Evolutionary conservation across 805 yeast genomes (phyloP), one percentile per base, ranked within the genome.

Genomic region (Lachancea meyersii): DNA sequence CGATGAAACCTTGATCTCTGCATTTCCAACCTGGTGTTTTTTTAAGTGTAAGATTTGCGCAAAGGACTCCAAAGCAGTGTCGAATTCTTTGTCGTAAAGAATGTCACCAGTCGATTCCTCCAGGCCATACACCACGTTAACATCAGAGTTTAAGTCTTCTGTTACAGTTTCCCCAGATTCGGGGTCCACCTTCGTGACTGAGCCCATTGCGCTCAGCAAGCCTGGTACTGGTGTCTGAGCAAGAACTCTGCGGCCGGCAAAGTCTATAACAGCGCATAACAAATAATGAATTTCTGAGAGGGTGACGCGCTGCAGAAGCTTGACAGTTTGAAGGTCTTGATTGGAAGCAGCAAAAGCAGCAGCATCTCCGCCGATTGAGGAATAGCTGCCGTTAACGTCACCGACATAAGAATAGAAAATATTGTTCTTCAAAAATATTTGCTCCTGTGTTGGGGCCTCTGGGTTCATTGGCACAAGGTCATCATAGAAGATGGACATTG

Each of bases 211-310:
- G 8, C 63, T 52, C 44, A 68, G 66, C 31, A 71, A 60, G 46
- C 97, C 97, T 13, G 98, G 98, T 34, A 91, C 95, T 10, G 96
- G 96, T 11, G 96, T 86, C 68, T 91, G 97, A 61, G 95, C 86
- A 30, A 91, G 74, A 28, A 91, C 71, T 62, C 97, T 77, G 55
- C 79, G 82, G 48, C 97, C 98, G 57, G 85, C 79, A 66, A 77
- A 91, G 63, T 91, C 97, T 43, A 91, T 86, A 45, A 88, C 73
- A n/a, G 89, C 74, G 3, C 97, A 85, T 53, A 86, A 76, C 46
- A 91, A 70, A 40, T 82, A 81, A 55, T 79, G 76, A 31, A 88
- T 70, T 35, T 80, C 86, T 9, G 66, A 67, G 26, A 77, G 57
- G 53, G 83, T 86, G 34, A 82, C 64, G 52, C 78, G 70, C 67